Evolutionary conservation across 306 rosid species (phyloP).

Genomic region (Acacia crassicarpa): DNA sequence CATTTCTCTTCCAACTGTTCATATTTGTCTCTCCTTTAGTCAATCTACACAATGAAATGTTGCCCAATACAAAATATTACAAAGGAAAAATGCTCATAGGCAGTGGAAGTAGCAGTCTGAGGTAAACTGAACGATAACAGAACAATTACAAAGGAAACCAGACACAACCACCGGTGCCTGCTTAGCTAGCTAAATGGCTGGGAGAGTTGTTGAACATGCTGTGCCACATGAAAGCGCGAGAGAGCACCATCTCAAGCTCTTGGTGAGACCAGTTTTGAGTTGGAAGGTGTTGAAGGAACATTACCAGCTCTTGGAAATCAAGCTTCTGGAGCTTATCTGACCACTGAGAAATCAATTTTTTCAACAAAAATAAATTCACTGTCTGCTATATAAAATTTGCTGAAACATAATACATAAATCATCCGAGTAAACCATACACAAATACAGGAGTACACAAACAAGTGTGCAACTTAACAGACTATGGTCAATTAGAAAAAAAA

Average conservation of each 20-base stretch:
- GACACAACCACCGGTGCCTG: conserved; percentile 21
- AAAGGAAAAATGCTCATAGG: conserved; percentile 22
- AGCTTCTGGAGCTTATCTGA: conserved; percentile 83
- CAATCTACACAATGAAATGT: conserved; percentile 34
- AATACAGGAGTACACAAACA: not conserved
- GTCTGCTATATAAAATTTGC: conserved; percentile 10
- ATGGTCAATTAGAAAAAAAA: not conserved
- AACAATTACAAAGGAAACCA: not conserved
- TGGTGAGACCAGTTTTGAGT: conserved; percentile 87
- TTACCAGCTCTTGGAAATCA: conserved; percentile 95
- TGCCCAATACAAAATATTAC: conserved; percentile 35
- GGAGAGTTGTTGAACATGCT: conserved; percentile 96
- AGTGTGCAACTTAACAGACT: not conserved
- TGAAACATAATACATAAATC: not conserved
- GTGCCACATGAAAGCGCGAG: conserved; percentile 99
- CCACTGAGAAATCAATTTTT: conserved; percentile 63
- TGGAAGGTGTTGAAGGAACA: conserved; percentile 99
- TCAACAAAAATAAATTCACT: conserved; percentile 16
- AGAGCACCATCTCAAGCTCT: conserved; percentile 97
- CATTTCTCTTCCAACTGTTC: not conserved
- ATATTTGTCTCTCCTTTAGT: not conserved
- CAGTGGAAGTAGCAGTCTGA: not conserved
- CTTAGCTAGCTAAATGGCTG: conserved; percentile 80
- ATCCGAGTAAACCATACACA: not conserved
- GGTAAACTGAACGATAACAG: not conserved